Conservation (phyloP, 805 yeast genomes). For the Vanderwaltozyma verrucispora region DNA sequence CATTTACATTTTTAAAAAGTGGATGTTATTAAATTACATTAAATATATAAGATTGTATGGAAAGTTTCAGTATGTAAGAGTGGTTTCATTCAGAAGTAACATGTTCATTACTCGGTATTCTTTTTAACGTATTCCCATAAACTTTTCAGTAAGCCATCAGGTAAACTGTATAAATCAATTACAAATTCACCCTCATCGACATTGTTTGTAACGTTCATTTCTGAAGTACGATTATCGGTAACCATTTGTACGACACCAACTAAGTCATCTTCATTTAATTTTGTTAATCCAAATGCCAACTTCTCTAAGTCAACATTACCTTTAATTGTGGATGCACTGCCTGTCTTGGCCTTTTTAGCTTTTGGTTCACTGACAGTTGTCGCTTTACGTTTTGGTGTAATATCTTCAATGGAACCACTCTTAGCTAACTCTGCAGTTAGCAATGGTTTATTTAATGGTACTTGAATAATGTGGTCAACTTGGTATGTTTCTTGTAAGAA, state of each 20-base stretch:
- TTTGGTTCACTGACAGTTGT: constrained; percentile 29
- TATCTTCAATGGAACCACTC: constrained; percentile 69
- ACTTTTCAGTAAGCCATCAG: constrained; percentile 82
- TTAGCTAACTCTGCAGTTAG: constrained; percentile 65
- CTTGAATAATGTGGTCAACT: constrained; percentile 63
- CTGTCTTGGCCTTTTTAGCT: constrained; percentile 42
- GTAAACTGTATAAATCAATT: constrained; percentile 88
- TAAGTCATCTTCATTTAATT: constrained; percentile 83
- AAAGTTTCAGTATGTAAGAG: too few relatives aligned
- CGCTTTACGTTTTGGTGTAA: constrained; percentile 21
- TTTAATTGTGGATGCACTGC: constrained; percentile 38
- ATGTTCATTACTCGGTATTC: constrained; percentile 32
- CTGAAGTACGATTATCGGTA: constrained; percentile 88
- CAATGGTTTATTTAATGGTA: constrained; percentile 67
- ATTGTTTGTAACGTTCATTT: constrained; percentile 91
- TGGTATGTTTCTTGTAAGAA: constrained; percentile 68
- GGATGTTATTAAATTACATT: too few relatives aligned
- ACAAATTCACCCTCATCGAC: constrained; percentile 96
- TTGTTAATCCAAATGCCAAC: constrained; percentile 81
- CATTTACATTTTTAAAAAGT: too few relatives aligned
- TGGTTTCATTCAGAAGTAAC: too few relatives aligned
- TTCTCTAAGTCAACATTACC: constrained; percentile 81
- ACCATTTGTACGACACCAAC: constrained; percentile 96
- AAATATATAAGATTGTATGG: too few relatives aligned
- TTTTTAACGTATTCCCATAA: constrained; percentile 90